A percentile compares a stretch with the other conserved stretches of the same genome.
Conservation (phyloP, 495 filamentous ascomycete species). For the Darksidea phi region DNA sequence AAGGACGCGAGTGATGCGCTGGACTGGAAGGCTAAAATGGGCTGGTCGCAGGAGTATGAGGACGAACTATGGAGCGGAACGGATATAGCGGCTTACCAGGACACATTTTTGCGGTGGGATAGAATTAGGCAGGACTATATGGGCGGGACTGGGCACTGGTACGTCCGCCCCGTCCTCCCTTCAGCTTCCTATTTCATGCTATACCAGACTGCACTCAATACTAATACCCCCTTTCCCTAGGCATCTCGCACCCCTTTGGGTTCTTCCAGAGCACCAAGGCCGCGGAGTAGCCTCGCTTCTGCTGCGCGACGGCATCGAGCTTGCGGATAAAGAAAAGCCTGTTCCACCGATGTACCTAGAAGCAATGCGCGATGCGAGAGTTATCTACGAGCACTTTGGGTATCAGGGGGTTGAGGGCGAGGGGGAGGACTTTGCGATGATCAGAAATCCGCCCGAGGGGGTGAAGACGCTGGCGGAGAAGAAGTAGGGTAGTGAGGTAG, state of each 20-base stretch:
- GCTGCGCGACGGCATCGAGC: constrained; percentile 13
- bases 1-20: constrained; percentile 17
- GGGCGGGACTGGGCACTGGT: constrained; percentile 20
- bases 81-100: constrained; percentile 6
- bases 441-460: constrained; percentile 6
- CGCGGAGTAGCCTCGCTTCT: constrained; percentile 18
- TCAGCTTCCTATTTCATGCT: background rate
- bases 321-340: constrained; percentile 12
- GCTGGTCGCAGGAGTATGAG: constrained; percentile 18
- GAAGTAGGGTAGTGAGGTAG: no score
- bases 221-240: background rate
- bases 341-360: constrained; percentile 25
- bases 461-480: constrained; percentile 1
- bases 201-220: background rate
- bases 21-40: constrained; percentile 21
- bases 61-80: constrained; percentile 23
- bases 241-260: constrained; percentile 24
- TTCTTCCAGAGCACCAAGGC: constrained; percentile 19
- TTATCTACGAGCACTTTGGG: constrained; percentile 27
- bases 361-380: constrained; percentile 16
- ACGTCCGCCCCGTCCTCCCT: background rate
- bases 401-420: constrained; percentile 22
- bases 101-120: constrained; percentile 18
- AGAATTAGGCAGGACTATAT: constrained; percentile 1
- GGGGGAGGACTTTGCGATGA: constrained; percentile 21